phyloP scores from a whole-genome alignment of 768 basidiomycete genomes.

The Boletus patriciae region DNA sequence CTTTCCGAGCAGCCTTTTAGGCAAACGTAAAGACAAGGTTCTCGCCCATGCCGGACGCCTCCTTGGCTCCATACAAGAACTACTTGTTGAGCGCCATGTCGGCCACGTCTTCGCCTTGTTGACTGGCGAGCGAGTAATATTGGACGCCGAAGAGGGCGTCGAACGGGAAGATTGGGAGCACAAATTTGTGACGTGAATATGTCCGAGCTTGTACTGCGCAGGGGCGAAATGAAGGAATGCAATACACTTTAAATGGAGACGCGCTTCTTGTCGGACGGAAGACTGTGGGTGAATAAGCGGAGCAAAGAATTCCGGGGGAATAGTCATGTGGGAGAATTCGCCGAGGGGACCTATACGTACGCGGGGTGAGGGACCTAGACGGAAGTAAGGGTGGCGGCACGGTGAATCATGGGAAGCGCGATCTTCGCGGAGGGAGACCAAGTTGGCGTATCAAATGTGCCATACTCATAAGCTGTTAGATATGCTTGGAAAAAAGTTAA shows the following conservation, averaged over 20 bases:
- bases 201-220: constrained; percentile 90
- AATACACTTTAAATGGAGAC: constrained; percentile 76
- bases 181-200: constrained; percentile 92
- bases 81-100: constrained; percentile 98
- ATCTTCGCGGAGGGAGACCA: constrained; percentile 21
- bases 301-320: constrained; percentile 53
- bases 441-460: constrained; percentile 82
- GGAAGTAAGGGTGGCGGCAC: too few species aligned
- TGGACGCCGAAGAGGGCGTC: constrained; percentile 89
- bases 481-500: constrained; percentile 3
- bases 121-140: constrained; percentile 80
- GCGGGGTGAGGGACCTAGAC: too few species aligned
- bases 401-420: too few species aligned
- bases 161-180: constrained; percentile 78
- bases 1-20: constrained; percentile 71
- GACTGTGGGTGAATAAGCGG: constrained; percentile 57
- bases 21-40: constrained; percentile 84
- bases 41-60: constrained; percentile 84
- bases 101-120: constrained; percentile 87
- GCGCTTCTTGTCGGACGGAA: constrained; percentile 57
- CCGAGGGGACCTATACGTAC: constrained; percentile 74
- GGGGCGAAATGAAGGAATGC: constrained; percentile 84
- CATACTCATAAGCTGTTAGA: too few species aligned
- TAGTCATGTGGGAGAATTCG: constrained; percentile 79
- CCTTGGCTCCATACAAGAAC: constrained; percentile 87